phyloP scores from a whole-genome alignment of 208 protist genomes.

The Crithidia sp. region DNA sequence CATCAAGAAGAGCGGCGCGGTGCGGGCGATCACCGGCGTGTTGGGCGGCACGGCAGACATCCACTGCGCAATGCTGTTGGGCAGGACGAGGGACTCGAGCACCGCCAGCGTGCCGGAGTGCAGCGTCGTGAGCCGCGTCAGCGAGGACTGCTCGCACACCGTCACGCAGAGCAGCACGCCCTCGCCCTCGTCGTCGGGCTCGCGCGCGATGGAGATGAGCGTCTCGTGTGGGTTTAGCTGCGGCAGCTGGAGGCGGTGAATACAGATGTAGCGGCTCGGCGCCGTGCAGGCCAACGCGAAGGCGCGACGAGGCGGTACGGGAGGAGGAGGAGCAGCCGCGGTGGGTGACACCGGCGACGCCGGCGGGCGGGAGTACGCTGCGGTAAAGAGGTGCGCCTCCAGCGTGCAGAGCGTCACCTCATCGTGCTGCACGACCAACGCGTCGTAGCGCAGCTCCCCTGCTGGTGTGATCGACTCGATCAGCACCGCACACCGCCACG shows the following conservation, averaged over 20 bases:
- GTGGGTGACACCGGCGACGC: neutral
- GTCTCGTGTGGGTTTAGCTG: conserved; percentile 19
- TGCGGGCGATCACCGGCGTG: conserved; percentile 4
- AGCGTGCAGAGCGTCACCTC: conserved; percentile 23
- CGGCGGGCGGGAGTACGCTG: neutral
- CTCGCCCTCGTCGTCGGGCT: conserved; percentile 28
- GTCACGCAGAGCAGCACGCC: conserved; percentile 29
- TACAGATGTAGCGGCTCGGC: conserved; percentile 33
- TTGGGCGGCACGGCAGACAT: conserved; percentile 32
- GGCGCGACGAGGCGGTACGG: neutral
- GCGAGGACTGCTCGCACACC: conserved; percentile 13
- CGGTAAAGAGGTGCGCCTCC: conserved; percentile 26
- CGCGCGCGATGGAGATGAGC: conserved; percentile 21
- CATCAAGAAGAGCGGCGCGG: conserved; percentile 24
- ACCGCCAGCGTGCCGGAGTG: conserved; percentile 17
- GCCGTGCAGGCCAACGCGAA: conserved; percentile 9
- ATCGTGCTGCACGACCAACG: conserved; percentile 26
- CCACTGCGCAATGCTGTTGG: conserved; percentile 29
- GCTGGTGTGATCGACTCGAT: conserved; percentile 14
- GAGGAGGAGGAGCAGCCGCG: neutral
- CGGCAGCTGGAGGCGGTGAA: conserved; percentile 14
- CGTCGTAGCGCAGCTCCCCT: conserved; percentile 25
- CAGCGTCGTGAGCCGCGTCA: conserved; percentile 28
- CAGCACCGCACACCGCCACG: conserved; percentile 26
- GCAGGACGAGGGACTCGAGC: conserved; percentile 28